Evolutionary conservation across 2,329 filamentous ascomycete genomes (phyloP).

Genomic region (Pseudodiploospora longispora): DNA sequence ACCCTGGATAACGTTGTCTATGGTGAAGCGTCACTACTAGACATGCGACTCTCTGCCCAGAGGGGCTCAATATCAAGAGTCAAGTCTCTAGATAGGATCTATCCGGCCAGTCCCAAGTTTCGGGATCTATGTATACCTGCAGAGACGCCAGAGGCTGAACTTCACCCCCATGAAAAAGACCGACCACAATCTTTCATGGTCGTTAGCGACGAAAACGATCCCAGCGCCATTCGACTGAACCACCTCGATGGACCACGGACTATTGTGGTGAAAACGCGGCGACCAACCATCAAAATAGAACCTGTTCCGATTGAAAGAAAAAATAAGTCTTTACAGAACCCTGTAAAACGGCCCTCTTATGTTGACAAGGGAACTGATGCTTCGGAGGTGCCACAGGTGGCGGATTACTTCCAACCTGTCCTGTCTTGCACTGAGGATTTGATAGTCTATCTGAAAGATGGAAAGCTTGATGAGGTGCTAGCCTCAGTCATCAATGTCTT

Average conservation of each 20-base stretch:
- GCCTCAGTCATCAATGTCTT: slow-evolving; percentile 41
- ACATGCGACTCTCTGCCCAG: slow-evolving; percentile 22
- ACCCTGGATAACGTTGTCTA: slow-evolving; percentile 30
- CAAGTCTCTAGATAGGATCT: slow-evolving; percentile 31
- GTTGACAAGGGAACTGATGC: slow-evolving; percentile 34
- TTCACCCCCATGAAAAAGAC: slow-evolving; percentile 9
- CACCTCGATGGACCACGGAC: slow-evolving; percentile 21
- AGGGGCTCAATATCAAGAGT: slow-evolving; percentile 17
- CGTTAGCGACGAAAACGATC: slow-evolving; percentile 14
- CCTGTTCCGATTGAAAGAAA: slow-evolving; percentile 23
- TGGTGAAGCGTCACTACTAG: slow-evolving; percentile 31
- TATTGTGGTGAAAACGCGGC: slow-evolving; percentile 21
- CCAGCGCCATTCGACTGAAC: slow-evolving; percentile 14
- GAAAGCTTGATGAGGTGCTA: slow-evolving; percentile 32
- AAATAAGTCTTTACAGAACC: slow-evolving; percentile 17
- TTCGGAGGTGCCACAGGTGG: slow-evolving; percentile 14
- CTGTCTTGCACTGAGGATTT: slow-evolving; percentile 49
- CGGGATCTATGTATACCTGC: slow-evolving; percentile 22
- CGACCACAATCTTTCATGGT: slow-evolving; percentile 21
- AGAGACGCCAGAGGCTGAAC: slow-evolving; percentile 13
- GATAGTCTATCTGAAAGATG: slow-evolving; percentile 45
- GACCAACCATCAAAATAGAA: slow-evolving; percentile 20
- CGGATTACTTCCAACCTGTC: slow-evolving; percentile 30
- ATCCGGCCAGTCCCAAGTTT: slow-evolving; percentile 20
- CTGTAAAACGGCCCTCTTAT: slow-evolving; percentile 19